These are phyloP conservation scores for Larix sibirica DNA, from an alignment of 83 land plant species.

Conservation along the genomic window DNA sequence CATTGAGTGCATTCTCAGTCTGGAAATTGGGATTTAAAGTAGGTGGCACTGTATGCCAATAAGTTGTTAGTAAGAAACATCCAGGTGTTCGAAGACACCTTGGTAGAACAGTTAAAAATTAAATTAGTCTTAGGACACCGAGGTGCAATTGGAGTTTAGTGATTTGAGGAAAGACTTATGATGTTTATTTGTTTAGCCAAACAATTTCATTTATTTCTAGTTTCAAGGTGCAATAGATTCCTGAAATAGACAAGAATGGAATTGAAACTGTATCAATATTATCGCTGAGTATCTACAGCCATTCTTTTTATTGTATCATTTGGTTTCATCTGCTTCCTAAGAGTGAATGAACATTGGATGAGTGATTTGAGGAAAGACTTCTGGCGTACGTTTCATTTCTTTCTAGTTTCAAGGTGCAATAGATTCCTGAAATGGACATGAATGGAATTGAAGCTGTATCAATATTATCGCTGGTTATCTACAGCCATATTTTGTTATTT, in stretches of 20 bases:
- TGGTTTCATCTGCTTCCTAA: background rate
- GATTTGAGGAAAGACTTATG: background rate
- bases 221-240: conserved; percentile 1
- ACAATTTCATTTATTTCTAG: background rate
- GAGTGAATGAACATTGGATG: background rate
- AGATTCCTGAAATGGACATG: background rate
- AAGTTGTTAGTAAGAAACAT: background rate
- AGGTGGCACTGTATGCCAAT: background rate
- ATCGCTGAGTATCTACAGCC: background rate
- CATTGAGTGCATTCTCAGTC: background rate
- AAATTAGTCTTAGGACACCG: background rate
- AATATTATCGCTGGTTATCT: background rate
- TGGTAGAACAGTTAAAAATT: background rate
- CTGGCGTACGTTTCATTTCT: background rate
- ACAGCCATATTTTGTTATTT: background rate
- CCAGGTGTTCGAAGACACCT: background rate
- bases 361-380: background rate
- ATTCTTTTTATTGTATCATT: background rate
- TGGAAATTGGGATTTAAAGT: background rate
- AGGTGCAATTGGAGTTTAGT: background rate
- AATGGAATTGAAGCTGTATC: background rate
- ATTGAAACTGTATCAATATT: background rate
- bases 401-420: conserved; percentile 7
- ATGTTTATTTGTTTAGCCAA: background rate
- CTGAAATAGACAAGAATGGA: background rate